phyloP scores from a whole-genome alignment of 768 basidiomycete genomes.

The Serendipita indica region DNA sequence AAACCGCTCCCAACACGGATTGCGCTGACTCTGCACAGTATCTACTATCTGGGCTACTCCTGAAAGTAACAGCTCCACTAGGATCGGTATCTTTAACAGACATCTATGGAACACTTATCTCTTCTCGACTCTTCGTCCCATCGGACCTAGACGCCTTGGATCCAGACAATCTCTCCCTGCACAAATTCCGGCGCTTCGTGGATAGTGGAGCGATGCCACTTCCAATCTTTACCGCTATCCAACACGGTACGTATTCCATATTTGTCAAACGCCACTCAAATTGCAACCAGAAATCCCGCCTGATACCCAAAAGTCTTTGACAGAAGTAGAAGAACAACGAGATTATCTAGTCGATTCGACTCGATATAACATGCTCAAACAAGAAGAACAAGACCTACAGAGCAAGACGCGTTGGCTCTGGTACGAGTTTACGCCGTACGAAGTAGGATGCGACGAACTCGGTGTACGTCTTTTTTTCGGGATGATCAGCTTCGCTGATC shows the following conservation, averaged over 20 bases:
- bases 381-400: slow-evolving; percentile 13
- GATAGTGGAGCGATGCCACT: slow-evolving; percentile 18
- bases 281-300: background rate
- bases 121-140: slow-evolving; percentile 20
- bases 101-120: slow-evolving; percentile 20
- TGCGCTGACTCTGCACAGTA: slow-evolving; percentile 11
- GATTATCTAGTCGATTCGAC: slow-evolving; percentile 14
- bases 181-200: slow-evolving; percentile 16
- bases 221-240: slow-evolving; percentile 22
- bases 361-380: slow-evolving; percentile 9
- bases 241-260: slow-evolving; percentile 16
- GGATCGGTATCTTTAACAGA: slow-evolving; percentile 19
- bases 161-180: slow-evolving; percentile 17
- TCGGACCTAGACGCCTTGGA: slow-evolving; percentile 15
- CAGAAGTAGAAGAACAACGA: background rate
- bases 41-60: slow-evolving; percentile 19
- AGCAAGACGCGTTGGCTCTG: slow-evolving; percentile 18
- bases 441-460: slow-evolving; percentile 18
- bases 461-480: slow-evolving; percentile 13
- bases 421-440: slow-evolving; percentile 23
- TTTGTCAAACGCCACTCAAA: background rate
- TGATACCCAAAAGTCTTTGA: background rate
- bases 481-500: background rate
- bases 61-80: slow-evolving; percentile 17
- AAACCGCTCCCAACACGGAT: background rate